Percentiles rank a stretch among this genome's conserved stretches.
Conservation (phyloP, 2,329 filamentous ascomycete species). For the Fusarium burgessii region DNA sequence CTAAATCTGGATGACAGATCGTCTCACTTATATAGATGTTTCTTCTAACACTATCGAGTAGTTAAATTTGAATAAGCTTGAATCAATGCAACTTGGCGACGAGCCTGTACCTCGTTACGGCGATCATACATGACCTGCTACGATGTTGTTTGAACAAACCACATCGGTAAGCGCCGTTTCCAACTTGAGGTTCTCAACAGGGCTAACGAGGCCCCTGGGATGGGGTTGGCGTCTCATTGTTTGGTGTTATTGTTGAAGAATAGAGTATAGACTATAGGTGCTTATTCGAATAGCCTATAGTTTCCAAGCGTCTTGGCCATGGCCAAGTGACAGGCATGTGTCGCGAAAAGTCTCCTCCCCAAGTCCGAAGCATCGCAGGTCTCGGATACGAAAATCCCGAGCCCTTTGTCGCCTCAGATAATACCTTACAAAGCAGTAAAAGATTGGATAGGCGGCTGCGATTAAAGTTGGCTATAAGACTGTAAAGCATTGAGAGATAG, state of each 20-base stretch:
- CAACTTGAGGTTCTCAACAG: slow-evolving; percentile 2
- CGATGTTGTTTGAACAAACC: slow-evolving; percentile 14
- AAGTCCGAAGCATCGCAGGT: slow-evolving; percentile 25
- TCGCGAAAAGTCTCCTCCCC: slow-evolving; percentile 16
- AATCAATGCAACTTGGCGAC: slow-evolving; percentile 18
- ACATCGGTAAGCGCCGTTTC: slow-evolving; percentile 22
- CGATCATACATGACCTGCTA: slow-evolving; percentile 37
- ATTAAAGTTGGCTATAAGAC: background rate
- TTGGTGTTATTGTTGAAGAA: slow-evolving; percentile 2
- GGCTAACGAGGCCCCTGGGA: slow-evolving; percentile 1
- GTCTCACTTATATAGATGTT: slow-evolving; percentile 41
- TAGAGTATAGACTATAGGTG: slow-evolving; percentile 4
- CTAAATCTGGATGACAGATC: slow-evolving; percentile 18
- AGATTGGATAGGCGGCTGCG: background rate
- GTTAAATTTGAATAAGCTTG: slow-evolving; percentile 36
- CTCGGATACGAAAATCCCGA: slow-evolving; percentile 45
- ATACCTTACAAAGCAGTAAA: background rate
- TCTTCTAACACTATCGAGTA: slow-evolving; percentile 10
- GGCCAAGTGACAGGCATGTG: slow-evolving; percentile 21
- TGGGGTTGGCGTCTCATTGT: slow-evolving; percentile 6
- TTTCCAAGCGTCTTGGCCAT: slow-evolving; percentile 7
- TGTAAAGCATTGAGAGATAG: background rate
- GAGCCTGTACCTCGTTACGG: slow-evolving; percentile 6
- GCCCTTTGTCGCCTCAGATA: slow-evolving; percentile 2
- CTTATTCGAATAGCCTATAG: slow-evolving; percentile 8